These are phyloP conservation scores for Letharia lupina DNA, from an alignment of 495 filamentous ascomycete species.

Conservation along the genomic window DNA sequence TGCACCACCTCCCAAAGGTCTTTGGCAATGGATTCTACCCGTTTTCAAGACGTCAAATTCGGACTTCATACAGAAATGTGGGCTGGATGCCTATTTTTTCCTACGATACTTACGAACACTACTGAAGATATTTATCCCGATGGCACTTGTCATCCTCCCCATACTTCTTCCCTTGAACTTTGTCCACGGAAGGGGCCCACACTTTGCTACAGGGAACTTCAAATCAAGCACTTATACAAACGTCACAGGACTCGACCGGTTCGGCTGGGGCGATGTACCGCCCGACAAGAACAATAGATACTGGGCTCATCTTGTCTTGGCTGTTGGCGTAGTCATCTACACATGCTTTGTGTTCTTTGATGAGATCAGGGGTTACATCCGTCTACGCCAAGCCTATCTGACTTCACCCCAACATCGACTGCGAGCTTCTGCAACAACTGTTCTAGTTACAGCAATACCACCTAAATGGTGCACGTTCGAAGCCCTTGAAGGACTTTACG, in stretches of 20 bases:
- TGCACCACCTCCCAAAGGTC: constrained; percentile 57
- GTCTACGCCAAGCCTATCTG: constrained; percentile 85
- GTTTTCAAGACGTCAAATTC: constrained; percentile 71
- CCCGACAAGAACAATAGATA: constrained; percentile 62
- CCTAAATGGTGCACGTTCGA: constrained; percentile 77
- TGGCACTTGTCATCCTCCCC: constrained; percentile 71
- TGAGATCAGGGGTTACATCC: constrained; percentile 85
- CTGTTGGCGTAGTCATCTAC: constrained; percentile 69
- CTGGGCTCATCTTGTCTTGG: constrained; percentile 83
- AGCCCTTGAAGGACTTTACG: constrained; percentile 75
- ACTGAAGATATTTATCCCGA: constrained; percentile 80
- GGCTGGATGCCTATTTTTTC: constrained; percentile 97
- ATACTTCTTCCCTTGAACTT: constrained; percentile 81
- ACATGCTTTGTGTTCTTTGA: constrained; percentile 82
- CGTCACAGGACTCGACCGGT: constrained; percentile 64
- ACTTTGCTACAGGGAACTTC: constrained; percentile 35
- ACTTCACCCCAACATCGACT: constrained; percentile 94
- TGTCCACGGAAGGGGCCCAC: constrained; percentile 56
- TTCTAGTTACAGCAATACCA: constrained; percentile 84
- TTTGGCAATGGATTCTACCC: constrained; percentile 59
- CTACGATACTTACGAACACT: constrained; percentile 90
- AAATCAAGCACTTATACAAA: constrained; percentile 35
- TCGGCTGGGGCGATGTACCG: constrained; percentile 88
- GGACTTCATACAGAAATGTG: constrained; percentile 92
- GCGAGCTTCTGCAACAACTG: constrained; percentile 91